A percentile compares a stretch with the other conserved stretches of the same genome.
These are phyloP conservation scores for Phallus indusiatus DNA, from an alignment of 768 basidiomycete species.

Conservation along the genomic window DNA sequence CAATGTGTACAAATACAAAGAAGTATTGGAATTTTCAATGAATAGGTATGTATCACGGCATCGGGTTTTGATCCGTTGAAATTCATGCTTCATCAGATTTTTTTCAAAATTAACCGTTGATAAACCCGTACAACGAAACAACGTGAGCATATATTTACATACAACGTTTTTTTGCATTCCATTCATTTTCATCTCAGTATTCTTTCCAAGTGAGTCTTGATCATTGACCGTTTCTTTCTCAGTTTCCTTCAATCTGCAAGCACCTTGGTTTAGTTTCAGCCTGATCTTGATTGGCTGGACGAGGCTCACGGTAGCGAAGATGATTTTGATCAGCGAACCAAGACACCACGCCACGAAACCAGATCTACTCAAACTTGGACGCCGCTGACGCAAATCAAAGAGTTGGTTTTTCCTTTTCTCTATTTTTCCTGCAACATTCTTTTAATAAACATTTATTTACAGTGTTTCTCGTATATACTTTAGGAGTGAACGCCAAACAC, in stretches of 20 bases:
- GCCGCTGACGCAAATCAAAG: neutral
- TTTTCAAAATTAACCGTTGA: slow-evolving; percentile 57
- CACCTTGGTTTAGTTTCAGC: neutral
- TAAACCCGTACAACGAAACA: slow-evolving; percentile 64
- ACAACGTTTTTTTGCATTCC: slow-evolving; percentile 19
- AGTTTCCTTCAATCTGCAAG: neutral
- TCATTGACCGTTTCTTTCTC: neutral
- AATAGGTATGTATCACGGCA: slow-evolving; percentile 1
- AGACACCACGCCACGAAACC: slow-evolving; percentile 3
- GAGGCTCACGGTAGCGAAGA: slow-evolving; percentile 40
- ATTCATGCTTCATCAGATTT: slow-evolving; percentile 48
- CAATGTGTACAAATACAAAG: slow-evolving; percentile 39
- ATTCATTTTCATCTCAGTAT: slow-evolving; percentile 1
- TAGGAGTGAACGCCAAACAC: slow-evolving; percentile 56
- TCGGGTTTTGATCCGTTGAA: too few relatives aligned
- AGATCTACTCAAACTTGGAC: neutral
- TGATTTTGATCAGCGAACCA: slow-evolving; percentile 20
- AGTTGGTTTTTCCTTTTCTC: neutral
- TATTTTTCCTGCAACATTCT: neutral
- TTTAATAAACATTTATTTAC: neutral
- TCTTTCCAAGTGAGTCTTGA: slow-evolving; percentile 4
- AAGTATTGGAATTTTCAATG: slow-evolving; percentile 5
- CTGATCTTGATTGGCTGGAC: slow-evolving; percentile 3
- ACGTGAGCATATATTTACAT: slow-evolving; percentile 29
- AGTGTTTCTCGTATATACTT: slow-evolving; percentile 34